Conservation (phyloP, 371 early-diverging fungal genomes). For the Apophysomyces elegans region DNA sequence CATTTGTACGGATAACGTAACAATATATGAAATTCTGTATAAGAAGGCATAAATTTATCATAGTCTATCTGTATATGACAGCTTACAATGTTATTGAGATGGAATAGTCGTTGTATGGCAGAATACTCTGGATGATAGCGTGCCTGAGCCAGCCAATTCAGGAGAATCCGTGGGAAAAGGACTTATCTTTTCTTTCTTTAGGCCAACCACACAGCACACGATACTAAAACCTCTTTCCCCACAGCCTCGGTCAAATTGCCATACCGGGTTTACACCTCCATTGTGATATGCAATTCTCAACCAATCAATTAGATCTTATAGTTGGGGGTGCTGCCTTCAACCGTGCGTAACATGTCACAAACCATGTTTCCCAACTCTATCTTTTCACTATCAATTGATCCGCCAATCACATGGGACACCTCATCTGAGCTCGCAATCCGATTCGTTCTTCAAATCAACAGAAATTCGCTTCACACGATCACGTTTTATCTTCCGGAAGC, state of each 20-base stretch:
- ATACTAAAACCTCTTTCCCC: not conserved
- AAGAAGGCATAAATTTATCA: no score
- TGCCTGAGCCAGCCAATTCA: not conserved
- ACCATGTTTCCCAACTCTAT: not conserved
- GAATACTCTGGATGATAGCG: not conserved
- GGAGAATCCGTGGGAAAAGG: constrained; percentile 1
- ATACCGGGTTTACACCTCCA: constrained; percentile 2
- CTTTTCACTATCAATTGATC: not conserved
- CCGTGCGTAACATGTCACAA: constrained; percentile 1
- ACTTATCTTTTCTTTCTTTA: not conserved
- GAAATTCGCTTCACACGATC: not conserved
- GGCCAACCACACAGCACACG: not conserved
- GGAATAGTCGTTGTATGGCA: no score
- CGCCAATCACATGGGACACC: not conserved
- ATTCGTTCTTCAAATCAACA: constrained; percentile 4
- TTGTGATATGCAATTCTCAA: not conserved
- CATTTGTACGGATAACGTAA: no score
- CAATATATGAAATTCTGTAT: no score
- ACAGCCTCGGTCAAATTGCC: constrained; percentile 6
- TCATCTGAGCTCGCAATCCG: not conserved
- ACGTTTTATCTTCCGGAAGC: constrained; percentile 1
- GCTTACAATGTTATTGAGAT: no score
- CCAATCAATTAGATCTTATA: not conserved
- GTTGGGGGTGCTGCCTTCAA: not conserved
- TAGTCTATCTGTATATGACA: no score